Evolutionary conservation across 2,329 filamentous ascomycete genomes (phyloP), one percentile per base, ranked within the genome.

Genomic region (Fusarium sp.): DNA sequence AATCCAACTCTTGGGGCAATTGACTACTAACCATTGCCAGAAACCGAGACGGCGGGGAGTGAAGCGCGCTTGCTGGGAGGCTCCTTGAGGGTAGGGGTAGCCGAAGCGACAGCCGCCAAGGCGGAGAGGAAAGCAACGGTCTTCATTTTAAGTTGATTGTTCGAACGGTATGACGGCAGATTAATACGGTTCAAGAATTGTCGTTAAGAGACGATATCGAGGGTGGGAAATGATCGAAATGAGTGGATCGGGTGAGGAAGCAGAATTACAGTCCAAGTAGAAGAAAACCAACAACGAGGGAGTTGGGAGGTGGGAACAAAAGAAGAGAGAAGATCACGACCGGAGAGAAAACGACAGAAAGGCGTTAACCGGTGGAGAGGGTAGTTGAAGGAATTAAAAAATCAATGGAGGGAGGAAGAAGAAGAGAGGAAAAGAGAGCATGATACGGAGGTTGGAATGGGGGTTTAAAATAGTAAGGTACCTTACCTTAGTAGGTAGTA

Each of bases 1-100:
- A 12, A 22, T 42, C 18, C 17, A n/a, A n/a, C 11, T 24, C 32
- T 22, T 22, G 28, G 41, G 15, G 15, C 24, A 38, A 36, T 60
- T 51, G 35, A 47, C 26, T 26, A 41, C 82, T 75, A 83, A 90
- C 88, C 89, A 83, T 90, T 90, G 75, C 89, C 89, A 26, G 87
- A 88, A 56, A 83, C 87, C 2, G 86, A 86, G 72, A 90, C 85
- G 20, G 84, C 80, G 24, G 88, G 85, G 32, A 89, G 75, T 56
- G 82, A 81, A 70, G 84, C 85, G 60, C 88, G 85, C 81, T 89
- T 89, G 79, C 80, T 82, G 13, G 87, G 86, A 26, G 85, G 81
- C 72, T 87, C 80, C 62, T 83, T 84, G 86, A 88, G 48, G 36
- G 89, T 89, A 56, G 89, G 88, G 17, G 82, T 83, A 62, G 87